phyloP scores from a whole-genome alignment of 257 asterid genomes.

The Nicotiana tabacum region DNA sequence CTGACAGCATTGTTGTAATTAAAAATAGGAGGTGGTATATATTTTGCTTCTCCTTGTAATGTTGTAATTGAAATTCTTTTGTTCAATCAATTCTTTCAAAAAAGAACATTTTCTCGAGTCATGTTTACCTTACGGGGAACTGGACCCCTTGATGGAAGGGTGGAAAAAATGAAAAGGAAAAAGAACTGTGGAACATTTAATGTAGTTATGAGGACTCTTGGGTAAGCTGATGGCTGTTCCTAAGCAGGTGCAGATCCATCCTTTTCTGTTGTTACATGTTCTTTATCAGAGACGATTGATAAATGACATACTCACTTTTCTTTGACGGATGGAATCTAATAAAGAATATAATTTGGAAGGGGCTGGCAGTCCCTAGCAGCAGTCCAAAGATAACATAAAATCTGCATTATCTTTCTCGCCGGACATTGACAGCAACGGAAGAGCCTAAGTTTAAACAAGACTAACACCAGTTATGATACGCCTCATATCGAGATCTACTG shows the following conservation, averaged over 20 bases:
- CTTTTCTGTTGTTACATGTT: background rate
- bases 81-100: slow-evolving; percentile 8
- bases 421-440: background rate
- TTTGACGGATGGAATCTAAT: background rate
- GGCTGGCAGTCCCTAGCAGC: background rate
- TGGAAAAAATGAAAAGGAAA: background rate
- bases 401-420: background rate
- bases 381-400: background rate
- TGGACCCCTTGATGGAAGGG: background rate
- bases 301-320: too few species aligned
- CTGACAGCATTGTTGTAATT: slow-evolving; percentile 35
- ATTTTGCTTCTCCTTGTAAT: slow-evolving; percentile 23
- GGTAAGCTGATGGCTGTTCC: background rate
- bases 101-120: background rate
- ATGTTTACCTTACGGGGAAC: background rate
- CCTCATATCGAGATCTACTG: background rate
- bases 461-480: background rate
- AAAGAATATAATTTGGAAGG: too few species aligned
- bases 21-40: slow-evolving; percentile 19
- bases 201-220: background rate
- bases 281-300: background rate
- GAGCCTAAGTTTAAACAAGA: background rate
- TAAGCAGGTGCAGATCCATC: background rate
- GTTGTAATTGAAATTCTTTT: slow-evolving; percentile 13
- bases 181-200: background rate